These are phyloP conservation scores for Xylaria grammica DNA, from an alignment of 495 filamentous ascomycete genomes.

Conservation along the genomic window DNA sequence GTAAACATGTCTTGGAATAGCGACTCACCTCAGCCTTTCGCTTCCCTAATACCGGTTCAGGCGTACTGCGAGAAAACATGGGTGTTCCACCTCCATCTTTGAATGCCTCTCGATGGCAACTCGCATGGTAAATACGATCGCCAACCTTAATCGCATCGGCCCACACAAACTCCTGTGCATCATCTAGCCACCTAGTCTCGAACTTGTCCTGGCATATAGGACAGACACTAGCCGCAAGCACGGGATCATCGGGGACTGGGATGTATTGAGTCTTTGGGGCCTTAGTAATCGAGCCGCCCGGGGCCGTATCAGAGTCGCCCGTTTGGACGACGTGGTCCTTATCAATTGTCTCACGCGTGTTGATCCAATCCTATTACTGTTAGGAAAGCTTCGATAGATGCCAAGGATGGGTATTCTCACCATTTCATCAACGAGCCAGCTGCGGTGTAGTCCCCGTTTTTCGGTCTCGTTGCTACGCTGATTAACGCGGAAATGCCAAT, in stretches of 20 bases:
- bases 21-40: conserved; percentile 72
- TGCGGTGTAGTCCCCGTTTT: conserved; percentile 82
- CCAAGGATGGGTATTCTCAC: conserved; percentile 55
- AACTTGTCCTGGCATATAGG: conserved; percentile 96
- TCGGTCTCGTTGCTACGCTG: conserved; percentile 83
- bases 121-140: conserved; percentile 85
- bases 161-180: conserved; percentile 96
- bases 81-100: conserved; percentile 61
- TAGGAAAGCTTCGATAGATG: conserved; percentile 19
- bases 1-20: background rate
- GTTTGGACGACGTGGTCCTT: conserved; percentile 54
- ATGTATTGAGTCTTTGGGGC: conserved; percentile 76
- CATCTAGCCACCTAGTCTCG: conserved; percentile 84
- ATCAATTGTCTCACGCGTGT: conserved; percentile 75
- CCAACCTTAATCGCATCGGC: conserved; percentile 83
- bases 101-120: conserved; percentile 83
- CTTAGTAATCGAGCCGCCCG: conserved; percentile 31
- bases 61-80: conserved; percentile 55
- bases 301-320: conserved; percentile 22
- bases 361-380: conserved; percentile 77
- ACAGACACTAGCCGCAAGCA: conserved; percentile 72
- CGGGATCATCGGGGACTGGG: conserved; percentile 77
- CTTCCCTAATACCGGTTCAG: conserved; percentile 75
- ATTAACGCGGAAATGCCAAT: conserved; percentile 97
- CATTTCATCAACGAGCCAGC: conserved; percentile 92